Conservation (phyloP, 768 basidiomycete species). For the Amanita exitialis region DNA sequence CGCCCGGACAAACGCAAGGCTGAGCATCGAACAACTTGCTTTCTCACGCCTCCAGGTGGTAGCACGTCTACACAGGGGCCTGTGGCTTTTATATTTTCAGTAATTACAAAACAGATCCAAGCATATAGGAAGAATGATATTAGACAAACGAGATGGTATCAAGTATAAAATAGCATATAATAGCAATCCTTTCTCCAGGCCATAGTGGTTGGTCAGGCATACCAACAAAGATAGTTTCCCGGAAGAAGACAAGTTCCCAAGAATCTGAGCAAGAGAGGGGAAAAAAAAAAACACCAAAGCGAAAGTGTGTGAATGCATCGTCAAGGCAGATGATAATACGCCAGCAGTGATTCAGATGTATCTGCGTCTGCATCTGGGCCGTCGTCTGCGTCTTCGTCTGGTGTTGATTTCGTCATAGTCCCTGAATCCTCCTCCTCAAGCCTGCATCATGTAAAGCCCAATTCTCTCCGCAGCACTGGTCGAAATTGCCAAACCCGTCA, state of each 20-base stretch:
- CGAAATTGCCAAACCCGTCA: not conserved
- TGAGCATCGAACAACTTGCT: no score
- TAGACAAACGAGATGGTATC: no score
- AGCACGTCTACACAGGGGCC: no score
- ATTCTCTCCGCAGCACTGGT: not conserved
- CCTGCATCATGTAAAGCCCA: not conserved
- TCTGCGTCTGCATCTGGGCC: no score
- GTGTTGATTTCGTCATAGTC: not conserved
- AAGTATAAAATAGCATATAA: no score
- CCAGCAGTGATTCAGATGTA: not conserved
- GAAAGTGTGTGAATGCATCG: not conserved
- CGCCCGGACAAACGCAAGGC: no score
- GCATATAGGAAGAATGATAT: no score
- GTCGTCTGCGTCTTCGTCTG: not conserved
- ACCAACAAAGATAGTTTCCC: not conserved
- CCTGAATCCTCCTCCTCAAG: not conserved
- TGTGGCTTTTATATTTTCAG: no score
- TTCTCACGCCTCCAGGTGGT: no score
- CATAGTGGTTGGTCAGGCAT: no score
- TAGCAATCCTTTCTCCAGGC: no score
- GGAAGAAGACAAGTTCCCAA: not conserved
- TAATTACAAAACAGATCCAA: no score
- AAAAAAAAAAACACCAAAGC: not conserved
- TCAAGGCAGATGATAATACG: not conserved
- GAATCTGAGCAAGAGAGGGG: not conserved